Evolutionary conservation across 2,329 filamentous ascomycete genomes (phyloP).

Genomic region (Phoma sp.): DNA sequence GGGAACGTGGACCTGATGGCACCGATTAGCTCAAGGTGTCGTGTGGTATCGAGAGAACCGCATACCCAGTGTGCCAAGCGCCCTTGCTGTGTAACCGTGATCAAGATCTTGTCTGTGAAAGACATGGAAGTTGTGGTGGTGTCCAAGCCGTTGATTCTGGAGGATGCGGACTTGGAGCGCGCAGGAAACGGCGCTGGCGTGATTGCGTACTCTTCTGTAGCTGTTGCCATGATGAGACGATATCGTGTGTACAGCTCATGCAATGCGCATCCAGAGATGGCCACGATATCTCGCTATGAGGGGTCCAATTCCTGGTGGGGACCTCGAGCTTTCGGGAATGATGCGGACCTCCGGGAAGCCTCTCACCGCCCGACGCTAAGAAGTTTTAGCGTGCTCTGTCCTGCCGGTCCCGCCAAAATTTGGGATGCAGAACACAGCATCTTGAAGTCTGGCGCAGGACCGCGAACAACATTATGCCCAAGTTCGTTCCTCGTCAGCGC

Average conservation of each 20-base stretch:
- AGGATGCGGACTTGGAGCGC: conserved; percentile 60
- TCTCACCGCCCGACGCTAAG: conserved; percentile 21
- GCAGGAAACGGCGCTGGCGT: conserved; percentile 68
- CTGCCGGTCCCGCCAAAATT: conserved; percentile 44
- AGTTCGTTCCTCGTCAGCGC: conserved; percentile 60
- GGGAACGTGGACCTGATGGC: conserved; percentile 75
- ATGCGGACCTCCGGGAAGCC: conserved; percentile 9
- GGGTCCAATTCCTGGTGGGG: conserved; percentile 4
- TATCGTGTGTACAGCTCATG: neutral
- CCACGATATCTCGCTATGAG: neutral
- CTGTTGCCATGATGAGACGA: conserved; percentile 11
- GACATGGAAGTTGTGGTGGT: conserved; percentile 76
- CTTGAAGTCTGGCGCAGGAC: conserved; percentile 4
- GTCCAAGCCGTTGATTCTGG: conserved; percentile 67
- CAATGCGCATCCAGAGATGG: neutral
- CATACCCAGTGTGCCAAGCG: conserved; percentile 89
- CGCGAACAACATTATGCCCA: conserved; percentile 38
- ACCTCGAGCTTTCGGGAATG: conserved; percentile 12
- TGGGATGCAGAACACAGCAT: conserved; percentile 18
- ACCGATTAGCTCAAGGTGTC: conserved; percentile 8
- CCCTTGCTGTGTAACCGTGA: conserved; percentile 87
- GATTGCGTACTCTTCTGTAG: conserved; percentile 28
- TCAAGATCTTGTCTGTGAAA: conserved; percentile 88
- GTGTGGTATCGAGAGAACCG: neutral
- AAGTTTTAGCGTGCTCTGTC: conserved; percentile 10